Evolutionary conservation across 2,329 filamentous ascomycete genomes (phyloP), one percentile per base, ranked within the genome.

Genomic region (Ophiostoma sp.): DNA sequence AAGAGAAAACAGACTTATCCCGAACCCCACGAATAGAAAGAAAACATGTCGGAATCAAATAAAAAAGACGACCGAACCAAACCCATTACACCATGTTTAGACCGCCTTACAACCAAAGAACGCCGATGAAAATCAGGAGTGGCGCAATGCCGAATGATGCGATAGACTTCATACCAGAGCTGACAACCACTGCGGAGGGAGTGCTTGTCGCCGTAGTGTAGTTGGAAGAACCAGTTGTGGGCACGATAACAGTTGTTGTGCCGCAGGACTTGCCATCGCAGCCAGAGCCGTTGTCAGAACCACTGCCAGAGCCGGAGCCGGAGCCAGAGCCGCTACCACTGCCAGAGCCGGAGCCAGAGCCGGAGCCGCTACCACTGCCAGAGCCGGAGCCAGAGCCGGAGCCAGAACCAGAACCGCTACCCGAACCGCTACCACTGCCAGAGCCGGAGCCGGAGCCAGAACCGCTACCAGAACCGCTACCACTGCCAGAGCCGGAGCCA

Each of bases 111-210:
- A 70, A 45, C 63, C 55, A 67, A 40, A 72, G 58, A 65, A 63
- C 62, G 36, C 67, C 71, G 18, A 66, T 44, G 16, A 69, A 41
- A 62, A 70, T 64, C 49, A 72, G 11, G 5, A 71, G 42, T 36
- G 70, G 6, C 5, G 63, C 64, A 44, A 65, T 38, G 66, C 70
- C 67, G 27, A 66, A n/a, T 14, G 70, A 69, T 18, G 65, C 63
- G 7, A 65, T 47, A 2, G 58, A 67, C 68, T 71, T 71, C 40
- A 69, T 66, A n/a, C 65, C 70, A 4, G 69, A 63, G 67, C 67
- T 71, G 64, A 68, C 69, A 4, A 67, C 69, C 0, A 68, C 65
- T 2, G 47, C 42, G 16, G 67, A 36, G 5, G 65, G 18, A 6
- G 36, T 11, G 44, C 42, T 18, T 8, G 14, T 14, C 6, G 60